Conservation (phyloP, 2,329 filamentous ascomycete genomes). For the Pseudogymnoascus sp. region DNA sequence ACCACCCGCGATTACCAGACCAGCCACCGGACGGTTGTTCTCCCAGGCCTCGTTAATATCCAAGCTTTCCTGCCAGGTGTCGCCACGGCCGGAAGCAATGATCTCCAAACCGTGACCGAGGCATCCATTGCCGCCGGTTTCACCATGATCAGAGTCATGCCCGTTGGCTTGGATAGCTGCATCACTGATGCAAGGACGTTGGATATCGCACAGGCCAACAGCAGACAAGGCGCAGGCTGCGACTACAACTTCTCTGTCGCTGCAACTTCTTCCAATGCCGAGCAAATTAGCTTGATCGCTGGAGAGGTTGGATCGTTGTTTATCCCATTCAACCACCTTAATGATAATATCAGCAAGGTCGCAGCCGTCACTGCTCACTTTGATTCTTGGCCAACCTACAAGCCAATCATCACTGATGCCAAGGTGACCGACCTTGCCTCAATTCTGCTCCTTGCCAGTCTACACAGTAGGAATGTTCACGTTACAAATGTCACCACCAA, state of each 20-base stretch:
- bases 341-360: constrained; percentile 77
- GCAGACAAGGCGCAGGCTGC: constrained; percentile 58
- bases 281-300: constrained; percentile 64
- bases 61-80: constrained; percentile 73
- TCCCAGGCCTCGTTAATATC: constrained; percentile 70
- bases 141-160: constrained; percentile 74
- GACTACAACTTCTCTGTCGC: constrained; percentile 76
- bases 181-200: constrained; percentile 66
- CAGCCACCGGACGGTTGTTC: constrained; percentile 66
- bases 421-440: constrained; percentile 76
- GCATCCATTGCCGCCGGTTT: constrained; percentile 68
- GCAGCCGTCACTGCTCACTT: constrained; percentile 73
- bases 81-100: constrained; percentile 52
- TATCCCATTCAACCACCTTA: constrained; percentile 71
- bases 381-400: constrained; percentile 66
- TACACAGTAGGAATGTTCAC: constrained; percentile 70
- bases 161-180: constrained; percentile 62
- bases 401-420: constrained; percentile 74
- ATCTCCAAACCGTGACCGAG: constrained; percentile 62
- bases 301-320: constrained; percentile 71
- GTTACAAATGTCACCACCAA: constrained; percentile 74
- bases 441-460: constrained; percentile 66
- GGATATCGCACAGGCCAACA: constrained; percentile 63
- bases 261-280: constrained; percentile 63
- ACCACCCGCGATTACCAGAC: constrained; percentile 84